Evolutionary conservation across 768 basidiomycete genomes (phyloP).

Genomic region (Polyporus arcularius): DNA sequence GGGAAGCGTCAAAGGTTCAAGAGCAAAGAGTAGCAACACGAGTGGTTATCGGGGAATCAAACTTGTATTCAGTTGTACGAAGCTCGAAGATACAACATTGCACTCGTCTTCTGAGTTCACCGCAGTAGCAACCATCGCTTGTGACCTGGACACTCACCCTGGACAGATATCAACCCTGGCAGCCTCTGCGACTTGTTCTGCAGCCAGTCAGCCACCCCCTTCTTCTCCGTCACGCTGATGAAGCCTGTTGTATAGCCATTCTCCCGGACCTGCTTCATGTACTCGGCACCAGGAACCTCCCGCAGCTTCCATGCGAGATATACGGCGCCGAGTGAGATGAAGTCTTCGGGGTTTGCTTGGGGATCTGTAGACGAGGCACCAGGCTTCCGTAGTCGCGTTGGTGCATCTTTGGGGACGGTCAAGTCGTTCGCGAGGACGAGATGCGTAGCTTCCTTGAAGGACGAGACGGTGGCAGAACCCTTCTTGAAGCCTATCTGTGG

Average conservation of each 20-base stretch:
- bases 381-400: constrained; percentile 79
- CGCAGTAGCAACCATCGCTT: constrained; percentile 52
- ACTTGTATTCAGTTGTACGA: too few species aligned
- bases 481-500: constrained; percentile 50
- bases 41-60: constrained; percentile 1
- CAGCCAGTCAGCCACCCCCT: constrained; percentile 84
- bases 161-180: constrained; percentile 3
- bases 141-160: constrained; percentile 20
- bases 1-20: neutral
- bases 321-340: constrained; percentile 79
- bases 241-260: constrained; percentile 71
- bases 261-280: constrained; percentile 84
- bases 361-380: constrained; percentile 46
- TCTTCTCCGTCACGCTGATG: constrained; percentile 87
- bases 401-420: constrained; percentile 67
- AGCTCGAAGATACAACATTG: neutral
- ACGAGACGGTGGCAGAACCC: constrained; percentile 39
- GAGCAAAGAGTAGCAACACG: neutral
- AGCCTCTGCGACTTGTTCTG: constrained; percentile 49
- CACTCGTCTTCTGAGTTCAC: constrained; percentile 38
- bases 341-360: constrained; percentile 45
- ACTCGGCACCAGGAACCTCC: constrained; percentile 78
- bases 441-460: constrained; percentile 61
- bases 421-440: constrained; percentile 55
- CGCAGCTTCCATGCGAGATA: constrained; percentile 82